phyloP scores from a whole-genome alignment of 208 protist genomes.

The Acanthamoeba royreba region DNA sequence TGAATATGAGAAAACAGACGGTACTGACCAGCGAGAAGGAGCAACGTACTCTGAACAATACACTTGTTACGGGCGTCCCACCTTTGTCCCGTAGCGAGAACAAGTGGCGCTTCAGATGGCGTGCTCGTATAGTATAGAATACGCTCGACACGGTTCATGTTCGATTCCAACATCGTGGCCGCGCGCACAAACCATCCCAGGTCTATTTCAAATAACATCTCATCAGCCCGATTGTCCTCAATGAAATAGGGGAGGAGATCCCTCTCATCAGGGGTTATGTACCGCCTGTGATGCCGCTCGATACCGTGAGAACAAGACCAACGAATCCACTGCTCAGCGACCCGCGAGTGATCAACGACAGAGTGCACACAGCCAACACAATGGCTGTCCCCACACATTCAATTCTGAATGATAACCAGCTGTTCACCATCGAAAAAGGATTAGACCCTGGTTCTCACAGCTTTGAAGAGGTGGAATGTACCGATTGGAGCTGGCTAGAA shows the following conservation, averaged over 20 bases:
- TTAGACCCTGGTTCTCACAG: neutral
- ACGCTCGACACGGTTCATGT: constrained; percentile 8
- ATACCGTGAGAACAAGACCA: neutral
- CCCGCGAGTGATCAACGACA: neutral
- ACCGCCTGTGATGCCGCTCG: neutral
- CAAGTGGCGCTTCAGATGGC: neutral
- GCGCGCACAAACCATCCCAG: neutral
- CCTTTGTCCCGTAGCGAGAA: neutral
- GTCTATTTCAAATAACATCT: neutral
- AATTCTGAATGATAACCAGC: neutral
- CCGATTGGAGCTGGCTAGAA: neutral
- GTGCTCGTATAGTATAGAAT: neutral
- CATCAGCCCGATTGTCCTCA: neutral
- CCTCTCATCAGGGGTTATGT: neutral
- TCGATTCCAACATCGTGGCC: neutral
- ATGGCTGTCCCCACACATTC: neutral
- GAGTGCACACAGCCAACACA: neutral
- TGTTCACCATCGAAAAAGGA: neutral
- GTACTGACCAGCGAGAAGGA: no score
- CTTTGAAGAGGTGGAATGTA: neutral
- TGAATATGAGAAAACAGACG: neutral
- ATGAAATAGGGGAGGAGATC: neutral
- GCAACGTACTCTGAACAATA: neutral
- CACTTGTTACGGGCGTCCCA: neutral
- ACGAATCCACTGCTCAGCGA: neutral